Evolutionary conservation across 257 asterid species (phyloP).

Genomic region (Echium plantagineum): DNA sequence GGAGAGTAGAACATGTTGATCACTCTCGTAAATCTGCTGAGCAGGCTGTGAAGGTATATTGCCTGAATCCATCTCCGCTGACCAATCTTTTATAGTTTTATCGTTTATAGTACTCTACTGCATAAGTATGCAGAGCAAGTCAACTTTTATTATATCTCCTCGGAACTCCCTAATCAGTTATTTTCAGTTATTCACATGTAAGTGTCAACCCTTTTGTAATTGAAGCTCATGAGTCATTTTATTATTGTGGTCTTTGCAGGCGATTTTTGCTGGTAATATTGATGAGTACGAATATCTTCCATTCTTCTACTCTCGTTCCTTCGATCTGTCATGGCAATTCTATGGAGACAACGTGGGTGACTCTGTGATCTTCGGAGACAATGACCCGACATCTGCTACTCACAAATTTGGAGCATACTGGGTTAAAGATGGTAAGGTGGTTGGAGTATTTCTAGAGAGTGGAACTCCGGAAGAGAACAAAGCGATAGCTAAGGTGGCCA

Average conservation of each 20-base stretch:
- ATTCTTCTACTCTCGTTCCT: slow-evolving; percentile 66
- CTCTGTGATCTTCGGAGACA: slow-evolving; percentile 55
- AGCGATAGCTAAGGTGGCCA: slow-evolving; percentile 59
- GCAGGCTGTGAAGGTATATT: slow-evolving; percentile 80
- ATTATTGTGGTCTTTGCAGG: slow-evolving; percentile 26
- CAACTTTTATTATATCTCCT: neutral
- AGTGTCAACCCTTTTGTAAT: neutral
- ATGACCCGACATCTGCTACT: slow-evolving; percentile 38
- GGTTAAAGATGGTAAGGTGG: slow-evolving; percentile 67
- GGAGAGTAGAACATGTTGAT: slow-evolving; percentile 86
- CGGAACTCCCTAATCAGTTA: too few species aligned
- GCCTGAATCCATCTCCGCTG: too few species aligned
- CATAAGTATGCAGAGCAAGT: neutral
- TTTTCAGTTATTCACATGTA: too few species aligned
- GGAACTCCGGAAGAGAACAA: slow-evolving; percentile 74
- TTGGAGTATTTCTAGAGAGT: slow-evolving; percentile 63
- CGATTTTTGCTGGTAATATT: slow-evolving; percentile 46
- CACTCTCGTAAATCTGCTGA: slow-evolving; percentile 87
- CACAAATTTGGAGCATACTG: slow-evolving; percentile 76
- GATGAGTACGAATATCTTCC: slow-evolving; percentile 73
- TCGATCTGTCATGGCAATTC: slow-evolving; percentile 74
- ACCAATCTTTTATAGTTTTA: too few species aligned
- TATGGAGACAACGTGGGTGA: slow-evolving; percentile 78
- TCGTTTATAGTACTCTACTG: too few species aligned
- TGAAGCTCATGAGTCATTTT: neutral